Conservation (phyloP, 2,329 filamentous ascomycete species). For the Fusarium nygamai region DNA sequence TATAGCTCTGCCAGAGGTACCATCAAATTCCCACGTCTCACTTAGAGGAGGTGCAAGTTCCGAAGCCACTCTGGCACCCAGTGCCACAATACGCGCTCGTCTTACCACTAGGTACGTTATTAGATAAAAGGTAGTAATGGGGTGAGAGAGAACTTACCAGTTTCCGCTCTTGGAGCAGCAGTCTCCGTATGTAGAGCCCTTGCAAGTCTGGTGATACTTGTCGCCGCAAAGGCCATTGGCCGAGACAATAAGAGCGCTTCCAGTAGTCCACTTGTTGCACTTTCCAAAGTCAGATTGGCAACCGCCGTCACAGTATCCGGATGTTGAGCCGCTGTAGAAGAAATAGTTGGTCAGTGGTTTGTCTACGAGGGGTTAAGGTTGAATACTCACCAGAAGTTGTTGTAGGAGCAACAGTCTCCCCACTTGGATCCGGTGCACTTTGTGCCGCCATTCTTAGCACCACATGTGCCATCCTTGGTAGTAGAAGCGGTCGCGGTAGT, state of each 20-base stretch:
- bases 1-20: not conserved
- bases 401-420: slow-evolving; percentile 52
- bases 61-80: slow-evolving; percentile 12
- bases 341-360: not conserved
- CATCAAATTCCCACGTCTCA: not conserved
- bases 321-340: slow-evolving; percentile 4
- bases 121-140: not conserved
- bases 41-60: not conserved
- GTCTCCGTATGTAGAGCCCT: slow-evolving; percentile 26
- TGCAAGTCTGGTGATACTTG: slow-evolving; percentile 32
- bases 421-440: slow-evolving; percentile 48
- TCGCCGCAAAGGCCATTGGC: slow-evolving; percentile 32
- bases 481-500: not conserved
- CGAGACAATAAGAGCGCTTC: slow-evolving; percentile 20
- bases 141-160: not conserved
- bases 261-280: slow-evolving; percentile 37
- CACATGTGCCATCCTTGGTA: slow-evolving; percentile 48
- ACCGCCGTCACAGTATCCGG: slow-evolving; percentile 44
- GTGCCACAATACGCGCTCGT: slow-evolving; percentile 14
- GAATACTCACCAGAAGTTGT: slow-evolving; percentile 47
- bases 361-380: too few relatives aligned
- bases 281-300: slow-evolving; percentile 47
- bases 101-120: slow-evolving; percentile 7
- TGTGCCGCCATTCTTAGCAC: slow-evolving; percentile 37
- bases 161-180: slow-evolving; percentile 21